A percentile compares a stretch with the other conserved stretches of the same genome.
These are phyloP conservation scores for Orbilia brochopaga DNA, from an alignment of 2,329 filamentous ascomycete genomes.

Conservation along the genomic window DNA sequence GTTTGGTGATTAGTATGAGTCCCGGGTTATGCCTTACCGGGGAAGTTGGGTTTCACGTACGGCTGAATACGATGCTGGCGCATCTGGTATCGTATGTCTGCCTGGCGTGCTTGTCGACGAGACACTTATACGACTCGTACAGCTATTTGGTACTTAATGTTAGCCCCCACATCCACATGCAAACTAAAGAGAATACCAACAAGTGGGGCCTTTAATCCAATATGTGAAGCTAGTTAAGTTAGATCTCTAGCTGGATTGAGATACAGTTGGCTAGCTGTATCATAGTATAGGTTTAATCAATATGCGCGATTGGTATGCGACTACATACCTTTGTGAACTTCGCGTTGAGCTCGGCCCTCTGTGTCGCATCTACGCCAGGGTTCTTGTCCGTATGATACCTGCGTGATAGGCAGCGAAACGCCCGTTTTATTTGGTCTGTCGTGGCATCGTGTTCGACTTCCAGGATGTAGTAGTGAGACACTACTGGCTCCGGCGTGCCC, in stretches of 20 bases:
- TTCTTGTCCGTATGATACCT: slow-evolving; percentile 24
- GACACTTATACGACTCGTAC: slow-evolving; percentile 6
- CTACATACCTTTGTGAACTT: slow-evolving; percentile 16
- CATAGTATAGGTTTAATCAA: too few relatives aligned
- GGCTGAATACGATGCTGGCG: slow-evolving; percentile 21
- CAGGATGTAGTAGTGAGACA: slow-evolving; percentile 28
- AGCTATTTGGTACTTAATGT: not conserved
- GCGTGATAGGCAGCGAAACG: not conserved
- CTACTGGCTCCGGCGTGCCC: slow-evolving; percentile 10
- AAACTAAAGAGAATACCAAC: too few relatives aligned
- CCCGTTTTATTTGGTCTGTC: slow-evolving; percentile 11
- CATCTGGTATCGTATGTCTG: slow-evolving; percentile 24
- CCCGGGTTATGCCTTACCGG: too few relatives aligned
- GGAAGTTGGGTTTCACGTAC: too few relatives aligned
- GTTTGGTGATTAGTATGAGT: not conserved
- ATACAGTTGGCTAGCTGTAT: too few relatives aligned
- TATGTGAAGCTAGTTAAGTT: too few relatives aligned
- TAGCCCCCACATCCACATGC: too few relatives aligned
- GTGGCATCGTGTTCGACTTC: slow-evolving; percentile 23
- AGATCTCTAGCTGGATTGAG: too few relatives aligned
- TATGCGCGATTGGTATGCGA: too few relatives aligned
- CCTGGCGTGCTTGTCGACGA: slow-evolving; percentile 13
- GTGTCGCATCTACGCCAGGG: not conserved
- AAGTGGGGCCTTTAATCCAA: too few relatives aligned
- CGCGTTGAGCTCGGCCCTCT: not conserved